Percentiles rank a stretch among this genome's conserved stretches.
Evolutionary conservation across 2,329 filamentous ascomycete genomes (phyloP).

Genomic region (Beauveria sp.): DNA sequence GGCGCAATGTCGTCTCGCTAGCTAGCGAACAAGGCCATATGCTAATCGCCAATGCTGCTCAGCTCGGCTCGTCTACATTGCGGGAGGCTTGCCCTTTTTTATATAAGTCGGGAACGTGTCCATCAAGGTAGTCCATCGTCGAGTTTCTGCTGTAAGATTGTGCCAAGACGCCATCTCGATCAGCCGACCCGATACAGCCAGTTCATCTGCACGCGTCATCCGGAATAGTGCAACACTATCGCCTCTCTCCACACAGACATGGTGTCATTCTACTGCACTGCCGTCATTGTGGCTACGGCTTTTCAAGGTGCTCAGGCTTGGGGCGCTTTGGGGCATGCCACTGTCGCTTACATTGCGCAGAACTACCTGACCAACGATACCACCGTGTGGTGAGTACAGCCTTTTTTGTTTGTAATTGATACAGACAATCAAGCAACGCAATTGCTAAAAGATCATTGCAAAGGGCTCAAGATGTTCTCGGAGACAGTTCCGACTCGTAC

Average conservation of each 20-base stretch:
- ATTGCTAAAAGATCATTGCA: slow-evolving; percentile 8
- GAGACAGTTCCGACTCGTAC: slow-evolving; percentile 36
- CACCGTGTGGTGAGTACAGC: slow-evolving; percentile 14
- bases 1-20: neutral
- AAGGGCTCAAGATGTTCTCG: slow-evolving; percentile 25
- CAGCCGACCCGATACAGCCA: slow-evolving; percentile 1
- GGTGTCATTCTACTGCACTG: slow-evolving; percentile 4
- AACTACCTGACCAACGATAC: slow-evolving; percentile 38
- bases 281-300: slow-evolving; percentile 11
- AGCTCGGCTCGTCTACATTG: neutral
- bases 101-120: slow-evolving; percentile 9
- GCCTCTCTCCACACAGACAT: neutral
- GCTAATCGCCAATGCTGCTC: neutral
- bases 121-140: slow-evolving; percentile 1
- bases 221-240: neutral
- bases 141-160: neutral
- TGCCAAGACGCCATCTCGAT: slow-evolving; percentile 11
- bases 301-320: slow-evolving; percentile 24
- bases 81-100: neutral
- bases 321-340: slow-evolving; percentile 42
- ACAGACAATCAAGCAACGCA: neutral
- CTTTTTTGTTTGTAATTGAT: neutral
- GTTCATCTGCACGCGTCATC: neutral
- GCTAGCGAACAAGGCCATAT: neutral
- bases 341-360: slow-evolving; percentile 45